Conservation (phyloP, 805 yeast species). For the Ascoidea rubescens region DNA sequence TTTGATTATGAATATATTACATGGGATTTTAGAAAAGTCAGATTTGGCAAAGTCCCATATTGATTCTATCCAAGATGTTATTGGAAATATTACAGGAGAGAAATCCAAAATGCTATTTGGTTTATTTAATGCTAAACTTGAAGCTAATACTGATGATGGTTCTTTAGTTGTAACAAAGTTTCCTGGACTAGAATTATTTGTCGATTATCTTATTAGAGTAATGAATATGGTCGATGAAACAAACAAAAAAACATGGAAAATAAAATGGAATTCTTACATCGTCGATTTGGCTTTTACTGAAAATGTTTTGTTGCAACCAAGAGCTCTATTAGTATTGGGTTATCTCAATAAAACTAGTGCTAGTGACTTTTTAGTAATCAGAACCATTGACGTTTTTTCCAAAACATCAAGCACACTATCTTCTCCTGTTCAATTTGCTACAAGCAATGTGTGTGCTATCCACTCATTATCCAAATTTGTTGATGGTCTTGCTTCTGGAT, state of each 20-base stretch:
- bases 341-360: slow-evolving; percentile 22
- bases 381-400: not conserved
- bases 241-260: slow-evolving; percentile 24
- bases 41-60: slow-evolving; percentile 16
- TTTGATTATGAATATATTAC: slow-evolving; percentile 34
- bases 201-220: not conserved
- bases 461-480: not conserved
- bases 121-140: slow-evolving; percentile 25
- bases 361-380: not conserved
- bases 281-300: slow-evolving; percentile 30
- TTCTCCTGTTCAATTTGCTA: not conserved
- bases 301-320: slow-evolving; percentile 29
- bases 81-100: slow-evolving; percentile 34
- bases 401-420: not conserved
- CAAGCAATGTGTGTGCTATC: not conserved
- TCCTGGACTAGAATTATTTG: not conserved
- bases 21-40: slow-evolving; percentile 30
- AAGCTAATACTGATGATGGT: slow-evolving; percentile 4
- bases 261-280: slow-evolving; percentile 36
- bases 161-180: not conserved
- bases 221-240: too few species aligned
- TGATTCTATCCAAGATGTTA: slow-evolving; percentile 23
- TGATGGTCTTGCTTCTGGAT: not conserved
- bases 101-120: slow-evolving; percentile 45
- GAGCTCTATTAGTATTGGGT: slow-evolving; percentile 38